A percentile compares a stretch with the other conserved stretches of the same genome.
Conservation (phyloP, 2,329 filamentous ascomycete species). For the Stylonectria norvegica region DNA sequence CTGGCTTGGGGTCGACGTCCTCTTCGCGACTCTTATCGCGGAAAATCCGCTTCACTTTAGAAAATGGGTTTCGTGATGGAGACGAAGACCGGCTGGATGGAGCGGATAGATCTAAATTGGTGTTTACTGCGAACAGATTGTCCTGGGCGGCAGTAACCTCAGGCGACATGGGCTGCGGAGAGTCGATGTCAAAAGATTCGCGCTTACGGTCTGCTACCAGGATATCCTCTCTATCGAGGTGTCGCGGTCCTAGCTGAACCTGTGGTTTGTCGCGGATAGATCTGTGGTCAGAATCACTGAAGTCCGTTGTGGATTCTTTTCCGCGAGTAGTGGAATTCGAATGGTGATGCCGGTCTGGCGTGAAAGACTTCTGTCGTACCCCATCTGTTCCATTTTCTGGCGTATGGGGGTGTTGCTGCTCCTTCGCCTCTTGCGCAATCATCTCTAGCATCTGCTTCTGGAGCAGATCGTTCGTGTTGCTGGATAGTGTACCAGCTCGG, state of each 20-base stretch:
- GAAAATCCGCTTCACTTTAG: slow-evolving; percentile 54
- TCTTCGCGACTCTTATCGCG: slow-evolving; percentile 51
- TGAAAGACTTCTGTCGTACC: slow-evolving; percentile 33
- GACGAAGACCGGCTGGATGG: slow-evolving; percentile 61
- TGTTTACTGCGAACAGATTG: slow-evolving; percentile 52
- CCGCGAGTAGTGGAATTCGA: slow-evolving; percentile 33
- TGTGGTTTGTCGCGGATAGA: slow-evolving; percentile 18
- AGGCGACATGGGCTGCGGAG: slow-evolving; percentile 50
- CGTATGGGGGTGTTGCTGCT: slow-evolving; percentile 37
- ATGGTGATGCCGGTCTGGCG: slow-evolving; percentile 27
- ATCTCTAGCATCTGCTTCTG: slow-evolving; percentile 62
- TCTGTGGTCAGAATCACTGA: slow-evolving; percentile 40
- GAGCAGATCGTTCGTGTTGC: slow-evolving; percentile 48
- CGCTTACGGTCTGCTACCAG: slow-evolving; percentile 44
- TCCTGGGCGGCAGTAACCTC: slow-evolving; percentile 47
- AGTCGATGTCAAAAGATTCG: slow-evolving; percentile 44
- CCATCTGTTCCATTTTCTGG: slow-evolving; percentile 31
- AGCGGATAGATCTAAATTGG: slow-evolving; percentile 62
- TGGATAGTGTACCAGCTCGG: slow-evolving; percentile 47
- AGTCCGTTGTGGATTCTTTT: slow-evolving; percentile 36
- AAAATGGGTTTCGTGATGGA: slow-evolving; percentile 57
- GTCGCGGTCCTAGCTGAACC: slow-evolving; percentile 19
- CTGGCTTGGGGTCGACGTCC: slow-evolving; percentile 29
- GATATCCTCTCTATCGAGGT: slow-evolving; percentile 42
- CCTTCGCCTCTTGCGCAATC: slow-evolving; percentile 51